Conservation (phyloP, 495 filamentous ascomycete species). For the Penicillium robsamsonii region DNA sequence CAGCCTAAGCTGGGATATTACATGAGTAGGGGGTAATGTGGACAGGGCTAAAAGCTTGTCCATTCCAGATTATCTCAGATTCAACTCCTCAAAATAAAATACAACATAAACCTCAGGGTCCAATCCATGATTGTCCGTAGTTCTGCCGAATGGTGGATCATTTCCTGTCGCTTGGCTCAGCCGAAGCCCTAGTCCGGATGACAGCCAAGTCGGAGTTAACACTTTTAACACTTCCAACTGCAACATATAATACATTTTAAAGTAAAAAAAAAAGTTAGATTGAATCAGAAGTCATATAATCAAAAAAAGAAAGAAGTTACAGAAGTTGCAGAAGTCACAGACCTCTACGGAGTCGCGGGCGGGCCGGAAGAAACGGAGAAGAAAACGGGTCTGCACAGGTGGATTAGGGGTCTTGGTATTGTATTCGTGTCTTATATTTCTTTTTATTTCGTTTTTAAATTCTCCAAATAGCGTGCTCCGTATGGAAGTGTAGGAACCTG, state of each 20-base stretch:
- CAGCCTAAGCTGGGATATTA: background rate
- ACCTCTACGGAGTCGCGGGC: slow-evolving; percentile 22
- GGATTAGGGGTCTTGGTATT: slow-evolving; percentile 24
- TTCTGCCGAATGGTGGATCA: slow-evolving; percentile 24
- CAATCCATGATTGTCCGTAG: slow-evolving; percentile 19
- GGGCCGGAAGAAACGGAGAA: slow-evolving; percentile 31
- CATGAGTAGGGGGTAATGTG: background rate
- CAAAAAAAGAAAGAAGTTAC: background rate
- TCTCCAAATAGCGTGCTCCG: slow-evolving; percentile 14
- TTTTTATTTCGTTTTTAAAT: slow-evolving; percentile 6
- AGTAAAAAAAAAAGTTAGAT: background rate
- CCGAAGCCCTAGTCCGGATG: slow-evolving; percentile 31
- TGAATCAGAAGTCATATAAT: background rate
- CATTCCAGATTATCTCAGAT: background rate
- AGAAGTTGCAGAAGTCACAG: background rate
- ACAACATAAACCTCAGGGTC: slow-evolving; percentile 1
- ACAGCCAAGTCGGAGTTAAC: slow-evolving; percentile 15
- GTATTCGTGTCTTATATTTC: slow-evolving; percentile 2
- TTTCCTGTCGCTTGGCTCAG: slow-evolving; percentile 22
- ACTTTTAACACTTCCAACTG: background rate
- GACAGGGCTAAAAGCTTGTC: slow-evolving; percentile 9
- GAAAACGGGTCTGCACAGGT: slow-evolving; percentile 32
- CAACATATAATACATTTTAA: background rate
- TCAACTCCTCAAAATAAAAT: background rate
- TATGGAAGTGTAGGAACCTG: slow-evolving; percentile 20